Evolutionary conservation across 2,329 filamentous ascomycete genomes (phyloP), one percentile per base, ranked within the genome.

Genomic region (Fusarium sp.): DNA sequence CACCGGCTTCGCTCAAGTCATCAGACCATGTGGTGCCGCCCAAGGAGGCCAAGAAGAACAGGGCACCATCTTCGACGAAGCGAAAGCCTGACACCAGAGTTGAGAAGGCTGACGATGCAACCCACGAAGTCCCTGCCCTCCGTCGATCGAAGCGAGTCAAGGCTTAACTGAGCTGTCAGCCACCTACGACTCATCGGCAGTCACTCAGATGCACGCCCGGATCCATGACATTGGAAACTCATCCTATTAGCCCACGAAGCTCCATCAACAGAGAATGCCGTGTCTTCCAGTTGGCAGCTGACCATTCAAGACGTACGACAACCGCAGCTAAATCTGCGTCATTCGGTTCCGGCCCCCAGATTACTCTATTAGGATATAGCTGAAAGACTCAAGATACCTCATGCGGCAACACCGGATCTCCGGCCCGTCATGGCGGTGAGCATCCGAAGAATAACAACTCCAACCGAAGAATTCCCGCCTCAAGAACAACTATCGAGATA

Each of bases 111-210:
- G 64, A 65, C 14, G 70, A 79, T 27, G 59, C 75, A 50, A 69
- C 65, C 54, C 67, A 67, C 20, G 66, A 69, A 8, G 65, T 65
- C 16, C 64, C 72, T 48, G 35, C 50, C 13, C 76, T 78, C 33
- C 73, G 77, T 52, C 76, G 77, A 69, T 79, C 77, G 69, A 79
- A 79, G 56, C 67, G 77, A 64, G 58, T 66, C n/a, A 79, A 63
- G 45, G 58, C 64, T 24, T 78, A 76, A 57, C 29, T 57, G 27
- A 39, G 35, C 22, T 33, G 16, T 31, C 57, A 37, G 18, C n/a
- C 54, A 57, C 57, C 61, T n/a, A 37, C 37, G 39, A 69, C 59
- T 54, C 8, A 29, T 43, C 37, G 24, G 7, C 20, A 45, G 22
- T 58, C 35, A 20, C 16, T 24, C 29, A 65, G 33, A 45, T 62